These are phyloP conservation scores for Gyrodon lividus DNA, from an alignment of 768 basidiomycete species.

Conservation along the genomic window DNA sequence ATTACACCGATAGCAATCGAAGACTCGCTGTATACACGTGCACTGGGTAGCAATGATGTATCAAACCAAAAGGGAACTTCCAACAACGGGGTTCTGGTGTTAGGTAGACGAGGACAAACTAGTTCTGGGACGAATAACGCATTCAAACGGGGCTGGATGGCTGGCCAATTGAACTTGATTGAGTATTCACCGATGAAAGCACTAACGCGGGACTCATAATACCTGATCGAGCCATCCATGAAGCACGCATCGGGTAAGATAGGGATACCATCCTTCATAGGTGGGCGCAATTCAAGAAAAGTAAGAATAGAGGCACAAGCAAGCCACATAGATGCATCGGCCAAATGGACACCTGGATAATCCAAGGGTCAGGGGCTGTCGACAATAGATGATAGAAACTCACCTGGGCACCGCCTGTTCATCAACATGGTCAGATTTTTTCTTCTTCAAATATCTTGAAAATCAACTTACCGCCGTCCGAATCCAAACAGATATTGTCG, in stretches of 20 bases:
- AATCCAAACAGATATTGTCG: constrained; percentile 23
- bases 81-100: background rate
- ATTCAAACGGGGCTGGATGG: background rate
- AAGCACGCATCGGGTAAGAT: constrained; percentile 43
- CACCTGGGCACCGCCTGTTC: background rate
- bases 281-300: constrained; percentile 40
- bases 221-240: constrained; percentile 48
- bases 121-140: background rate
- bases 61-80: background rate
- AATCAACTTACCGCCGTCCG: constrained; percentile 23
- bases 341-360: constrained; percentile 21
- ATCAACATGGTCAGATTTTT: background rate
- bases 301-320: constrained; percentile 35
- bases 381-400: background rate
- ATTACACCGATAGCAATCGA: background rate
- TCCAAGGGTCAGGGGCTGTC: background rate
- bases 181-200: background rate
- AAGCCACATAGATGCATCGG: constrained; percentile 20
- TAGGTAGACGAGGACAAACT: background rate
- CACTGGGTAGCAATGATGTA: background rate
- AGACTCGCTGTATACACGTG: background rate
- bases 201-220: background rate
- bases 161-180: background rate
- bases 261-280: constrained; percentile 36
- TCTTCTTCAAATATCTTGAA: background rate